Conservation (phyloP, 23 red algal genomes). For the Agarophyton chilense region DNA sequence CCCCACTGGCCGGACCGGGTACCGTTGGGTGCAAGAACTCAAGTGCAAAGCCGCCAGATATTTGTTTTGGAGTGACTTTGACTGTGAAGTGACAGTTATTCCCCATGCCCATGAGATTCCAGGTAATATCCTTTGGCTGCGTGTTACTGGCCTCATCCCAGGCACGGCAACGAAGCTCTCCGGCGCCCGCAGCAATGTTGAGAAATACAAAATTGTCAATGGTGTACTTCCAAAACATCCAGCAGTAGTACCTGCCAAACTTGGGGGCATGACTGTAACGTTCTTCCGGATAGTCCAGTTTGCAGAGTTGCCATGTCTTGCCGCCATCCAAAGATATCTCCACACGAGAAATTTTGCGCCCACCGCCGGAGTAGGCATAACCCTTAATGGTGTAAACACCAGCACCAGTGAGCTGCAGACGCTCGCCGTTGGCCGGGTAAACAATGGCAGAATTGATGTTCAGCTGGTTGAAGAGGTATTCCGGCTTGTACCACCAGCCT, state of each 20-base stretch:
- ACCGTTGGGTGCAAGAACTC: conserved; percentile 94
- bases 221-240: conserved; percentile 86
- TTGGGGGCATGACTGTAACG: conserved; percentile 61
- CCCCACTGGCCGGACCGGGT: conserved; percentile 76
- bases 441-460: conserved; percentile 97
- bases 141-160: conserved; percentile 96
- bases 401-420: conserved; percentile 65
- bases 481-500: conserved; percentile 93
- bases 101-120: conserved; percentile 98
- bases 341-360: conserved; percentile 91
- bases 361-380: conserved; percentile 96
- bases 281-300: conserved; percentile 82
- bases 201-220: conserved; percentile 82
- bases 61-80: conserved; percentile 69
- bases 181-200: conserved; percentile 54
- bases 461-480: conserved; percentile 97
- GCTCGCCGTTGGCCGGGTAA: conserved; percentile 88
- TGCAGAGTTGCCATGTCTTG: conserved; percentile 78
- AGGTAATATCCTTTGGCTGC: conserved; percentile 89
- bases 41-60: conserved; percentile 59
- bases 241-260: conserved; percentile 83
- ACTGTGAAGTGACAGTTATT: conserved; percentile 97
- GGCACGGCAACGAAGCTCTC: conserved; percentile 83
- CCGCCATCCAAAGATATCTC: conserved; percentile 91
- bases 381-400: conserved; percentile 90